These are phyloP conservation scores for Chlorella variabilis DNA, from an alignment of 163 green algal species.

Conservation along the genomic window DNA sequence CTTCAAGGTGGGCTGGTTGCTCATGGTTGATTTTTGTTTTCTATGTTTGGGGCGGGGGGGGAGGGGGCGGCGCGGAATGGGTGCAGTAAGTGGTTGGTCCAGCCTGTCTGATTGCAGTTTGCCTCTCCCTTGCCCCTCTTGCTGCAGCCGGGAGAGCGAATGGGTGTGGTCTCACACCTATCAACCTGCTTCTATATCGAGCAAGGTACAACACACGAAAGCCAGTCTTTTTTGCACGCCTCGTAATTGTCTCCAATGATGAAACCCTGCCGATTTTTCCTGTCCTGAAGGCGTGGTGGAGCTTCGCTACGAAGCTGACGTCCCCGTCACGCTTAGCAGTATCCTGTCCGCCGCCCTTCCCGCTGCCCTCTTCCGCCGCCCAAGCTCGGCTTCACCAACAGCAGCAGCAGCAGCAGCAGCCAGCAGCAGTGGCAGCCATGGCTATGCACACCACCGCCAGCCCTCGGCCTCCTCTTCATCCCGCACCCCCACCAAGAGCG, in stretches of 20 bases:
- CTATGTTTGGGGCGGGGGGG: too few species aligned
- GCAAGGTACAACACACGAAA: background rate
- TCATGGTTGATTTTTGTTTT: too few species aligned
- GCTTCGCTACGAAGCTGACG: conserved; percentile 31
- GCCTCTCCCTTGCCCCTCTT: background rate
- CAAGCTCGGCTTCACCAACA: background rate
- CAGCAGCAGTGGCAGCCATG: background rate
- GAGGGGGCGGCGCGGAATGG: too few species aligned
- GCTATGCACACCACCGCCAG: background rate
- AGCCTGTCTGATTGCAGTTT: background rate
- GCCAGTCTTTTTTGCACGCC: too few species aligned
- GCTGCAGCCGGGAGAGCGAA: conserved; percentile 14
- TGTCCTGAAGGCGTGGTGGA: conserved; percentile 11
- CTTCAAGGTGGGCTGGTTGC: background rate
- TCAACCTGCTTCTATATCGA: conserved; percentile 28
- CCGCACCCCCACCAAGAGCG: too few species aligned
- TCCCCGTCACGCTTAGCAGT: conserved; percentile 22
- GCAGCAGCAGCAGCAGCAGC: background rate
- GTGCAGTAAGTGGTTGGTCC: too few species aligned
- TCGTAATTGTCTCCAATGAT: too few species aligned
- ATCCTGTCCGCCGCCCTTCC: conserved; percentile 13
- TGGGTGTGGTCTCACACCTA: background rate
- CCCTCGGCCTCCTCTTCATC: background rate
- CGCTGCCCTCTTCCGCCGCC: conserved; percentile 10
- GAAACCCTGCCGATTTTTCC: too few species aligned